phyloP scores from a whole-genome alignment of 805 yeast species.

The Candida piceae region DNA sequence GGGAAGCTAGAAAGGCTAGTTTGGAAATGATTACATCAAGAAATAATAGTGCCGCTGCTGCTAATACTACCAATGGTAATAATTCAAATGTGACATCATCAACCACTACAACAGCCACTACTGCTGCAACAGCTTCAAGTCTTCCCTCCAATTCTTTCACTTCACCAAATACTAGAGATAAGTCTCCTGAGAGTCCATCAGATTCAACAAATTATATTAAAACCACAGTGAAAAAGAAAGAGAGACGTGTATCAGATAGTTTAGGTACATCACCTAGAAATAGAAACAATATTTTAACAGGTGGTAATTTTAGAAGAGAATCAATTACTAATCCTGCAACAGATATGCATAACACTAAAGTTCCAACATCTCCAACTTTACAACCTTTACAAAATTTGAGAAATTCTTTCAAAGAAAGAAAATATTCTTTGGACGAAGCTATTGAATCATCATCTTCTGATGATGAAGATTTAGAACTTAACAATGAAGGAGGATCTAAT shows the following conservation, averaged over 20 bases:
- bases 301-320: constrained; percentile 37
- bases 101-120: not conserved
- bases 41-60: constrained; percentile 16
- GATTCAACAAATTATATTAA: too few species aligned
- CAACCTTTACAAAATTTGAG: constrained; percentile 28
- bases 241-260: constrained; percentile 8
- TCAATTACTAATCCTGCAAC: constrained; percentile 43
- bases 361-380: constrained; percentile 37
- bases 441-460: constrained; percentile 36
- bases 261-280: constrained; percentile 19
- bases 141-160: not conserved
- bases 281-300: not conserved
- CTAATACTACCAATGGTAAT: not conserved
- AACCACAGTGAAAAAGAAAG: constrained; percentile 6
- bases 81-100: not conserved
- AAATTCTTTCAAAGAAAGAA: constrained; percentile 25
- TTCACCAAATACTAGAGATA: constrained; percentile 4
- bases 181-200: constrained; percentile 15
- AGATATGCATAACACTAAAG: constrained; percentile 41
- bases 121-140: not conserved
- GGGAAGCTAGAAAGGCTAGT: constrained; percentile 66
- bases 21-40: constrained; percentile 20
- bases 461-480: constrained; percentile 33
- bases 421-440: constrained; percentile 32
- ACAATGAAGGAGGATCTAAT: constrained; percentile 31